phyloP scores from a whole-genome alignment of 2,329 filamentous ascomycete species.

The Cordyceps fumosorosea region DNA sequence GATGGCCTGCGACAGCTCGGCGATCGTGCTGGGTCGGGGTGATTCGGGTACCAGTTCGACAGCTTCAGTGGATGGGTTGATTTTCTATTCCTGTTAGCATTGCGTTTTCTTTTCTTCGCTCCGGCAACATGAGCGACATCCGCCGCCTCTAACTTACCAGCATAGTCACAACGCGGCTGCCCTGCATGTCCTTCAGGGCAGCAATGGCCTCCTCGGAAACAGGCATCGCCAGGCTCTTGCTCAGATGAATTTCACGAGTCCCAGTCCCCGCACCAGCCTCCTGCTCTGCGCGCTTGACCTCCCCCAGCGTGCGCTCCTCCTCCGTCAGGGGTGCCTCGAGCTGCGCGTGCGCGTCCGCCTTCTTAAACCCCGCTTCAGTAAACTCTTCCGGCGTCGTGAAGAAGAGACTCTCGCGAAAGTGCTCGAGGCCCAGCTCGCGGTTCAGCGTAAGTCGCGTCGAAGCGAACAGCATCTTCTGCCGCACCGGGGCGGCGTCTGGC shows the following conservation, averaged over 20 bases:
- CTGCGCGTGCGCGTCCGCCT: conserved; percentile 61
- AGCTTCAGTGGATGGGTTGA: conserved; percentile 63
- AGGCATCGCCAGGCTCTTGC: conserved; percentile 51
- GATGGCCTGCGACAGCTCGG: conserved; percentile 53
- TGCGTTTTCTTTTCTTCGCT: too few relatives aligned
- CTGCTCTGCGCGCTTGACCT: conserved; percentile 69
- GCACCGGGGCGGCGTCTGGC: conserved; percentile 69
- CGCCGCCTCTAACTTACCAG: conserved; percentile 43
- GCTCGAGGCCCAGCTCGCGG: conserved; percentile 69
- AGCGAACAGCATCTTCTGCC: conserved; percentile 83
- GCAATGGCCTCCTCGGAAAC: conserved; percentile 56
- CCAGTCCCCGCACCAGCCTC: conserved; percentile 64
- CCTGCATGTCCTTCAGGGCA: conserved; percentile 55
- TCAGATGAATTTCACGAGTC: conserved; percentile 51
- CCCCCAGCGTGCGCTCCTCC: conserved; percentile 65
- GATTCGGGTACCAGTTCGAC: conserved; percentile 57
- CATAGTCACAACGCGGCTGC: conserved; percentile 52
- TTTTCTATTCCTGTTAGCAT: conserved; percentile 44
- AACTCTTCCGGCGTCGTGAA: conserved; percentile 64
- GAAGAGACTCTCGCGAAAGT: conserved; percentile 72
- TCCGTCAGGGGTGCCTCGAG: conserved; percentile 68
- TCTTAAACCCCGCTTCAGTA: conserved; percentile 61
- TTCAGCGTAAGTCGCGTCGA: conserved; percentile 68
- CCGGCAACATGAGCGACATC: too few relatives aligned
- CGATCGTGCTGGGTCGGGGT: conserved; percentile 46